Base-by-base conservation (phyloP, 1,284 basidiomycete genomes). In the Trametes polyzona region DNA sequence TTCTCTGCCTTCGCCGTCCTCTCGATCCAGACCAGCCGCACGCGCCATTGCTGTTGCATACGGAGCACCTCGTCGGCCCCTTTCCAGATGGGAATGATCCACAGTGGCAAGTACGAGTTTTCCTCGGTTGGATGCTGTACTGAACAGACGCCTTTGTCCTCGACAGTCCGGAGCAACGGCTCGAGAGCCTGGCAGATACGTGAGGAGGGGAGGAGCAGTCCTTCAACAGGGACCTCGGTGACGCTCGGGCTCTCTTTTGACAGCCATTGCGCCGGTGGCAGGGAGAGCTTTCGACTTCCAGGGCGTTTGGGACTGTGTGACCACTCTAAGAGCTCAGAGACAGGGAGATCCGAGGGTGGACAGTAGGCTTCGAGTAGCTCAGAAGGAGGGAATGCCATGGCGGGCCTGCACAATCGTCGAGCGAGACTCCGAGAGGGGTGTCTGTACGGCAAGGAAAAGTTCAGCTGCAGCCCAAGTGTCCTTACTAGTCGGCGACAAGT, bases 71-170 rank as follows among this genome's bases (percentile, higher is more conserved):
- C 30, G 29, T 43, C 30, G 5, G 46, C 46, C 16, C 14, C 21
- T 12, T 43, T 35, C 49, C 49, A 52, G 14, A 42, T 11, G 11
- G 39, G 32, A 16, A 52, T 42, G 32, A 35, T 24, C 49, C 49
- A 52, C 14, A 42, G 26, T 16, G 49, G 49, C 7, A 52, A 23
- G 29, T 26, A 24, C 4, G 9, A n/a, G 3, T 30, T 2, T 12
- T 14, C 26, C 9, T 37, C 19, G 17, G 40, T 33, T 5, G 49
- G 49, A 26, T 52, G 49, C 27, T 52, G 49, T 4, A 52, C 49
- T 10, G 49, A 52, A 19, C 27, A 17, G 24, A 33, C 7, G 32
- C 27, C 27, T 26, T 36, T 17, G 21, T 9, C 10, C 16, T 23
- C 32, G 10, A 14, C 6, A 1, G 17, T n/a, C n/a, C 5, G 16